Base-by-base conservation (phyloP, 2,329 filamentous ascomycete species). In the Neoscytalidium dimidiatum region DNA sequence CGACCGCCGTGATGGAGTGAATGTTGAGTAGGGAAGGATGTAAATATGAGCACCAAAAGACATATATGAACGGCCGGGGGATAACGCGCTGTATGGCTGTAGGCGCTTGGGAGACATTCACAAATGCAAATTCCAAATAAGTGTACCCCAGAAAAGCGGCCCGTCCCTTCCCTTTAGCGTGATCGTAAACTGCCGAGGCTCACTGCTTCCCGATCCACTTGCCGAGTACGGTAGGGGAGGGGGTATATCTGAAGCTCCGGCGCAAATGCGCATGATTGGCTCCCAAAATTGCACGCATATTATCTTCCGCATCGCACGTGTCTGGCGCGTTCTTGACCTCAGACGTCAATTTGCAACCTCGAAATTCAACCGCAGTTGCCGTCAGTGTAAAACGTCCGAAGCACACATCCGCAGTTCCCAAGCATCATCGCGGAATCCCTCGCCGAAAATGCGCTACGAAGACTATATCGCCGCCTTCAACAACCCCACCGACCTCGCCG, bases 391-490 rank as follows among this genome's bases (percentile, higher is more conserved):
- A 17, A 44, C 41, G 8, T 19, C 14, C 41, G 41, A 19, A 19
- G 41, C n/a, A 19, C n/a, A 19, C 3, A 21, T 7, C 17, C 41
- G n/a, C 41, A 7, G n/a, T 44, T 19, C 41, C 1, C 14, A 38
- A 38, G 2, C 5, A 11, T 38, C 35, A n/a, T n/a, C 35, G 7
- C 41, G 2, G 19, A 19, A 7, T n/a, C 41, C 8, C 41, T n/a
- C 14, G 14, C 41, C 41, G n/a, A 44, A 48, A 26, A 53, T 53
- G 49, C 17, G 31, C n/a, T 35, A 53, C n/a, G 29, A 53, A 53
- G 49, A 35, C 49, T 53, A 53, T 19, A 53, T 53, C 29, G 49
- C 35, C 9, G 29, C 49, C 19, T 53, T 53, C 49, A 53, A 53
- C 49, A 33, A 26, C 49, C 23, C 19, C 9, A 31, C 49, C n/a